Evolutionary conservation across 768 basidiomycete genomes (phyloP), one percentile per base, ranked within the genome.

Genomic region (Tephrocybe sp.): DNA sequence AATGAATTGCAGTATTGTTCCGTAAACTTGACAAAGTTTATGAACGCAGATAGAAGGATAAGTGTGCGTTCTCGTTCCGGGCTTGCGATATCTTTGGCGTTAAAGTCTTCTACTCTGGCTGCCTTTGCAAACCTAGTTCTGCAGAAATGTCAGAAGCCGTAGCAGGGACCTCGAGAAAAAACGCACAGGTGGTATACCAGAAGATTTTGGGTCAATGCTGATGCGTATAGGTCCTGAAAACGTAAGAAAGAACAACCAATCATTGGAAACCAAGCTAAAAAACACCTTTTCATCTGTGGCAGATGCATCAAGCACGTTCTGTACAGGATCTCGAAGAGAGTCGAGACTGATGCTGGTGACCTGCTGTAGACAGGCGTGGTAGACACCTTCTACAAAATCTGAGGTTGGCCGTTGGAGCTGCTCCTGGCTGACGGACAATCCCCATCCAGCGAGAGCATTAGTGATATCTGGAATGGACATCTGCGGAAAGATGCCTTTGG

Each of bases 11-110:
- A 84, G 51, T 71, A 74, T 56, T 91, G 87, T 57, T 85, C 88
- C 12, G 83, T 84, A 65, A 94, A 95, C 66, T 91, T 91, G 66
- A 92, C 81, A 64, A 94, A 91, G 68, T 97, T 97, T 73, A 94
- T 90, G 57, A 95, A 88, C 2, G 88, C 91, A 29, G 90, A 91
- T 54, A 97, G 78, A 33, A 88, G 73, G 45, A 79, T 74, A 23
- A 86, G 76, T 0, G 91, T 89, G 23, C 94, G 83, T 34, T 84
- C 79, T 22, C 81, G 70, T 7, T 90, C 86, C 1, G 94, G 94
- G 39, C 72, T 75, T 47, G 75, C 74, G 15, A 95, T 64, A 56
- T 97, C 94, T 55, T 74, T 80, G 45, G 88, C 71, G 54, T 76
- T 83, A 64, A 95, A 94, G 63, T 88, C 83, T 47, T 85, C 79